Percentiles rank a stretch among this genome's conserved stretches.
These are phyloP conservation scores for Coelastrella sp. DNA, from an alignment of 139 green algal genomes.

Conservation along the genomic window DNA sequence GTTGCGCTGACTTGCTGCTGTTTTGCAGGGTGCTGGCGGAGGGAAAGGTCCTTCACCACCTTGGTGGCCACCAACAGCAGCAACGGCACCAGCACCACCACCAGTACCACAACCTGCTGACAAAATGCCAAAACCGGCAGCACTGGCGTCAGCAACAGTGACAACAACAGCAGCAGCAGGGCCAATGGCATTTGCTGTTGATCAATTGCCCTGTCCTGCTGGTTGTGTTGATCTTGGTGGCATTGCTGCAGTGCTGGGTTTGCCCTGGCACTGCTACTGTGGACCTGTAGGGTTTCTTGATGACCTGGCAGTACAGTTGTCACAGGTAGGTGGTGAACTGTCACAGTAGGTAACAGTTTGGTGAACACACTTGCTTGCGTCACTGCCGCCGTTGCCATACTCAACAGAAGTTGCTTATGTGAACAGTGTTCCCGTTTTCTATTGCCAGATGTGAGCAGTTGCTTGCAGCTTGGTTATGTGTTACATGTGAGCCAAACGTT, in stretches of 20 bases:
- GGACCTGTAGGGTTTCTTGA: background rate
- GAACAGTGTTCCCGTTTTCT: too few relatives aligned
- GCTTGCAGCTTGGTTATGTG: too few relatives aligned
- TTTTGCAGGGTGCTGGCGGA: background rate
- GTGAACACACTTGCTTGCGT: too few relatives aligned
- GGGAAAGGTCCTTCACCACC: too few relatives aligned
- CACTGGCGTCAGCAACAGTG: background rate
- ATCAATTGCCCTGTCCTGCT: background rate
- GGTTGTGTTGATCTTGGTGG: constrained; percentile 13
- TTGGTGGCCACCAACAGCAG: background rate
- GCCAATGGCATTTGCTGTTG: too few relatives aligned
- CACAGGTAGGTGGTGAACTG: background rate
- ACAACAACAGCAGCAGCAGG: background rate
- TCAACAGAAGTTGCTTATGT: background rate
- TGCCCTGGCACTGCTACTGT: constrained; percentile 7
- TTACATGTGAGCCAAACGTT: too few relatives aligned
- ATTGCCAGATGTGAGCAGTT: too few relatives aligned
- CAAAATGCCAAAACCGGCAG: too few relatives aligned
- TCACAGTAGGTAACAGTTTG: too few relatives aligned
- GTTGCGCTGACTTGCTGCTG: too few relatives aligned
- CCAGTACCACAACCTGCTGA: too few relatives aligned
- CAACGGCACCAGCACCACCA: background rate
- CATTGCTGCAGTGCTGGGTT: background rate
- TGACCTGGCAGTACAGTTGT: background rate
- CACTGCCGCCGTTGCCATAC: background rate